Evolutionary conservation across 129 eudicot species (phyloP).

Genomic region (Dittrichia graveolens): DNA sequence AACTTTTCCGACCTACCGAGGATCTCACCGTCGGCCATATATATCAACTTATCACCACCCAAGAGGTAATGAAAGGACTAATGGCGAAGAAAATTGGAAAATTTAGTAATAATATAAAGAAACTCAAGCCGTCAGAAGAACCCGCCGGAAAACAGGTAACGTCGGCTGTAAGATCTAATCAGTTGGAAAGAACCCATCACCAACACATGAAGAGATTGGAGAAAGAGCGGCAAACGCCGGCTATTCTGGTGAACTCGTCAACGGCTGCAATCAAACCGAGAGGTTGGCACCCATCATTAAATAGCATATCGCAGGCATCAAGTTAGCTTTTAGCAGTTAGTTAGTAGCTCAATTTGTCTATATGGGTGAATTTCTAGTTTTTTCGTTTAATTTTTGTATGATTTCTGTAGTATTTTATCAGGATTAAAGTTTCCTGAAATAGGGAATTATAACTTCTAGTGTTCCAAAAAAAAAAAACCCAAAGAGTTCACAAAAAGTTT

Average conservation of each 20-base stretch:
- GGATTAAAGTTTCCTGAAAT: not conserved
- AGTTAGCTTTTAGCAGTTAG: slow-evolving; percentile 43
- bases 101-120: slow-evolving; percentile 40
- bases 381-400: slow-evolving; percentile 26
- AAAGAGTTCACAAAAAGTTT: slow-evolving; percentile 57
- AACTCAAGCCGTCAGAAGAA: slow-evolving; percentile 35
- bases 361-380: slow-evolving; percentile 12
- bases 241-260: slow-evolving; percentile 31
- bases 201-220: slow-evolving; percentile 54
- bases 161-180: slow-evolving; percentile 37
- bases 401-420: slow-evolving; percentile 25
- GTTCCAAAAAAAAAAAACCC: too few relatives aligned
- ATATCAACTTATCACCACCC: slow-evolving; percentile 78
- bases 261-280: slow-evolving; percentile 39
- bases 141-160: slow-evolving; percentile 22
- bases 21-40: slow-evolving; percentile 77
- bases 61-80: slow-evolving; percentile 95
- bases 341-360: slow-evolving; percentile 22
- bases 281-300: slow-evolving; percentile 80
- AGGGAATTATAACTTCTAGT: not conserved
- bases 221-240: slow-evolving; percentile 43
- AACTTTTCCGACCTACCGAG: slow-evolving; percentile 77
- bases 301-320: slow-evolving; percentile 75
- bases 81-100: slow-evolving; percentile 80
- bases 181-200: slow-evolving; percentile 42